Percentiles rank a stretch among this genome's conserved stretches.
Conservation (phyloP, 1,139 yeast genomes). For the Blastobotrys proliferans region DNA sequence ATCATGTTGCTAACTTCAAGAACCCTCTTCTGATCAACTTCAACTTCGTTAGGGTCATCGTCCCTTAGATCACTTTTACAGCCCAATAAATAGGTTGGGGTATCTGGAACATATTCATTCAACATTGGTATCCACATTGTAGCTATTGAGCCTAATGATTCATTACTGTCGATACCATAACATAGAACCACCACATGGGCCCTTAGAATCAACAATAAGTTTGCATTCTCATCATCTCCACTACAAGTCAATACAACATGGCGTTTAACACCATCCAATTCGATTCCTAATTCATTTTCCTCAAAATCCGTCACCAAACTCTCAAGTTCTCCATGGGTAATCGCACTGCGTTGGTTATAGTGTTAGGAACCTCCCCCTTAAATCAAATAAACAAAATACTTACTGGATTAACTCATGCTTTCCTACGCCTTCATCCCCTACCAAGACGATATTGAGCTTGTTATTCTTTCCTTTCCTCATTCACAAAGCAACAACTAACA, state of each 20-base stretch:
- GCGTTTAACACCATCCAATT: slow-evolving; percentile 3
- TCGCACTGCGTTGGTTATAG: slow-evolving; percentile 3
- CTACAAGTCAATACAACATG: slow-evolving; percentile 1
- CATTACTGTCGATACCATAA: slow-evolving; percentile 7
- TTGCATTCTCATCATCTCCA: slow-evolving; percentile 6
- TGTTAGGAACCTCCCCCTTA: slow-evolving; percentile 1
- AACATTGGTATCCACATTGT: slow-evolving; percentile 1
- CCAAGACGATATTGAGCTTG: slow-evolving; percentile 7
- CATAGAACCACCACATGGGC: slow-evolving; percentile 7
- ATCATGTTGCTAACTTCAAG: slow-evolving; percentile 4
- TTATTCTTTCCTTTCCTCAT: neutral
- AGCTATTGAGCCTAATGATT: slow-evolving; percentile 4
- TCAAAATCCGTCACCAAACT: slow-evolving; percentile 10
- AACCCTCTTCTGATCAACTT: slow-evolving; percentile 5
- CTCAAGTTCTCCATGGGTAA: slow-evolving; percentile 5
- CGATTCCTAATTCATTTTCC: slow-evolving; percentile 5
- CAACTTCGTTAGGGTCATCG: slow-evolving; percentile 9
- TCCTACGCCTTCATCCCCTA: slow-evolving; percentile 11
- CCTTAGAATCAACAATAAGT: slow-evolving; percentile 5
- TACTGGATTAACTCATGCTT: slow-evolving; percentile 11
- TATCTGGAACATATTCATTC: slow-evolving; percentile 7
- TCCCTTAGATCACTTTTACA: slow-evolving; percentile 6
- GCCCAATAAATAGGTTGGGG: slow-evolving; percentile 8
- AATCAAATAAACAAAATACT: neutral
- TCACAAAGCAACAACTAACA: no score